Percentiles rank a stretch among this genome's conserved stretches.
Evolutionary conservation across 306 rosid genomes (phyloP).

Genomic region (Quercus agrifolia): DNA sequence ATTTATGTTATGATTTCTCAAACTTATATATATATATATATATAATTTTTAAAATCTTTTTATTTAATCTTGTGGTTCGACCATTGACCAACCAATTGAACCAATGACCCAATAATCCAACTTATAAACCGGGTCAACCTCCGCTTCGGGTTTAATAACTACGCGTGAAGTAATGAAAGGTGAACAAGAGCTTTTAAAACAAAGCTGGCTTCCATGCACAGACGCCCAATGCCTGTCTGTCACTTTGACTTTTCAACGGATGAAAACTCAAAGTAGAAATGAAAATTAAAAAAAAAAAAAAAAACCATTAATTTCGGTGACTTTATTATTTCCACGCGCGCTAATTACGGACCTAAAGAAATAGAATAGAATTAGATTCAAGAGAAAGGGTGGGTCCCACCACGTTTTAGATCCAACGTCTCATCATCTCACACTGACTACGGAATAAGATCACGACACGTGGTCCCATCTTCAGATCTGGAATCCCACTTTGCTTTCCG

Average conservation of each 20-base stretch:
- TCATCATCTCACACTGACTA: not conserved
- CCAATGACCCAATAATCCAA: too few species aligned
- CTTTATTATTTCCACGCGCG: not conserved
- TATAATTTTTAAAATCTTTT: too few species aligned
- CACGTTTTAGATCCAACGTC: not conserved
- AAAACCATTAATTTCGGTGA: not conserved
- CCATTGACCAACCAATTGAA: fast-evolving
- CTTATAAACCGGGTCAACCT: too few species aligned
- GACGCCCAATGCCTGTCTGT: not conserved
- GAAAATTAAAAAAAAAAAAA: not conserved
- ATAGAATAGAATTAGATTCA: not conserved
- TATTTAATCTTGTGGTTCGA: too few species aligned
- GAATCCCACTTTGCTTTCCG: not conserved
- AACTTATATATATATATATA: too few species aligned
- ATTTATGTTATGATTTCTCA: too few species aligned
- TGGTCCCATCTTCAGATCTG: not conserved
- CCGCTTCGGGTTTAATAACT: too few species aligned
- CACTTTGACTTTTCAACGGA: conserved; percentile 20
- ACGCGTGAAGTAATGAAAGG: not conserved
- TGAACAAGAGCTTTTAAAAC: not conserved
- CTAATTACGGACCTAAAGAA: not conserved
- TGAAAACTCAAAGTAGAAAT: not conserved
- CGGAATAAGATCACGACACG: not conserved
- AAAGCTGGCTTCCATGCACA: conserved; percentile 15
- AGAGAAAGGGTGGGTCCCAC: not conserved